Evolutionary conservation across 2,329 filamentous ascomycete species (phyloP), one percentile per base, ranked within the genome.

Genomic region (Aspergillus neotritici): DNA sequence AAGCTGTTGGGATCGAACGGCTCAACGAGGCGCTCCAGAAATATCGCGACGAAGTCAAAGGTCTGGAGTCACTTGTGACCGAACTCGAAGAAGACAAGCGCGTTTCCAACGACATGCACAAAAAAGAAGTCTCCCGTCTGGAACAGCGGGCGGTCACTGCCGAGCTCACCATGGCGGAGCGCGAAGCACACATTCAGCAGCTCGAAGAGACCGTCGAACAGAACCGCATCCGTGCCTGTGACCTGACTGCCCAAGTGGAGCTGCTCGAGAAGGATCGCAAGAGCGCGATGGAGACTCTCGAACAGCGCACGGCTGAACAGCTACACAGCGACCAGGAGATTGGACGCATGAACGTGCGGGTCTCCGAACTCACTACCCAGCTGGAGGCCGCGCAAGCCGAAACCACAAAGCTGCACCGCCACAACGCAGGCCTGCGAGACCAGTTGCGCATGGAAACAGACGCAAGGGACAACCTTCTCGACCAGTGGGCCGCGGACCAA

Each of bases 21-120:
- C 59, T 74, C 17, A 68, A 65, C 15, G 53, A 56, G 25, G 68
- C 70, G 9, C 58, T 74, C 8, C 61, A 65, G 31, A 69, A 65
- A 37, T 74, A 74, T 47, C 65, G 64, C 17, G 48, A 60, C 16
- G 72, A 74, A 42, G 60, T 71, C 31, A 66, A 62, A 42, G 57
- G 60, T 15, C 57, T 74, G 3, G 71, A 75, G 52, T 45, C 53
- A 7, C 57, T 74, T 9, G 64, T 75, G 37, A 61, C 55, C 10
- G 54, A 59, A 28, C 51, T 72, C 15, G 72, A 75, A 46, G 53
- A 60, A 7, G 64, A 72, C 28, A 65, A 67, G 29, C 40, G 53
- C 2, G 48, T 51, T 11, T 57, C 51, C 8, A 56, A 59, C 13
- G 52, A 58, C 4, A 47, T 56, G 12, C 61, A 66, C 31, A 48